Evolutionary conservation across 2,329 filamentous ascomycete species (phyloP).

Genomic region (Colletotrichum filicis): DNA sequence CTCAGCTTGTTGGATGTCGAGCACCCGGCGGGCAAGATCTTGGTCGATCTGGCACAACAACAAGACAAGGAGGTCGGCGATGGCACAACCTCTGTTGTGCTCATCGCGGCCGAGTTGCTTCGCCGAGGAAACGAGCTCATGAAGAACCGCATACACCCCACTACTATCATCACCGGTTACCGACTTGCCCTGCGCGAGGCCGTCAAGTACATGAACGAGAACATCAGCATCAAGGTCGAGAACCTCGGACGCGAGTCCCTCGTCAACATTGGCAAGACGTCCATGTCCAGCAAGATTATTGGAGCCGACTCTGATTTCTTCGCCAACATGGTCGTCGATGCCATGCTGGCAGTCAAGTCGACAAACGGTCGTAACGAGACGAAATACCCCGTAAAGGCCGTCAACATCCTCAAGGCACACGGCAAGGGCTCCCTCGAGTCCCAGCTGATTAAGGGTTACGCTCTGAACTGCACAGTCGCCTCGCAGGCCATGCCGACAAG

Average conservation of each 20-base stretch:
- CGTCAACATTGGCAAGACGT: constrained; percentile 95
- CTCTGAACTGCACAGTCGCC: constrained; percentile 97
- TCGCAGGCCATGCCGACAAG: constrained; percentile 98
- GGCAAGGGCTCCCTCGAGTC: constrained; percentile 93
- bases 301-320: constrained; percentile 97
- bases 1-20: constrained; percentile 95
- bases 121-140: constrained; percentile 96
- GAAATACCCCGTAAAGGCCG: constrained; percentile 99
- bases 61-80: constrained; percentile 99
- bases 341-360: constrained; percentile 93
- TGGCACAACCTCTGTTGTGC: constrained; percentile 96
- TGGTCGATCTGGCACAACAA: constrained; percentile 97
- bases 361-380: constrained; percentile 89
- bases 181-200: constrained; percentile 94
- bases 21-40: constrained; percentile 97
- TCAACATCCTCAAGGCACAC: constrained; percentile 98
- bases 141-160: constrained; percentile 99
- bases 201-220: constrained; percentile 98
- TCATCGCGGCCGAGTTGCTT: constrained; percentile 95
- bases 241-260: constrained; percentile 89
- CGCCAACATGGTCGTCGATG: constrained; percentile 95
- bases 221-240: constrained; percentile 96
- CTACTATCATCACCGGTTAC: constrained; percentile 99
- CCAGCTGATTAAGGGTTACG: constrained; percentile 93
- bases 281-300: constrained; percentile 99